Conservation (phyloP, 345 rosid genomes). For the Erucastrum elatum region DNA sequence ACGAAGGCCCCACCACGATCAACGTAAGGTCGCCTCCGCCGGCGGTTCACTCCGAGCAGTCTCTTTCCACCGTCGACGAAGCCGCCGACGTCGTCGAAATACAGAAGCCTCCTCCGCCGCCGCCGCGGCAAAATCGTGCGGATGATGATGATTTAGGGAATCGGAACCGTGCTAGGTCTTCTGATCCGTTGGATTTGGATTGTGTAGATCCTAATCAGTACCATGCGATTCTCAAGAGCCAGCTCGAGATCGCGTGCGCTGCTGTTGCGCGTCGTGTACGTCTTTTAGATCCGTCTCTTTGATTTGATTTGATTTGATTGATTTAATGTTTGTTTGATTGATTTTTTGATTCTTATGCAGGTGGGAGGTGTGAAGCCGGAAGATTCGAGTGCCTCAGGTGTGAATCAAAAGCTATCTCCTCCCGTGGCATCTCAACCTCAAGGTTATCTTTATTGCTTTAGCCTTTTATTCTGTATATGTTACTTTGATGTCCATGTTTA, state of each 20-base stretch:
- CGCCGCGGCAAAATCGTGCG: background rate
- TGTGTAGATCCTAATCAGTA: constrained; percentile 48
- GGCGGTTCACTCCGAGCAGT: constrained; percentile 35
- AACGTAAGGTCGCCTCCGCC: constrained; percentile 38
- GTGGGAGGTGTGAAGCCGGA: constrained; percentile 55
- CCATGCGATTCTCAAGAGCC: constrained; percentile 65
- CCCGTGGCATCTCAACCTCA: constrained; percentile 42
- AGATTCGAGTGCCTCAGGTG: constrained; percentile 45
- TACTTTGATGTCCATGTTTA: background rate
- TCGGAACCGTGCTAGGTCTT: constrained; percentile 26
- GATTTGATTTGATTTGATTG: background rate
- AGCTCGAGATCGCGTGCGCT: constrained; percentile 79
- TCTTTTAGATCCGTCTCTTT: constrained; percentile 4
- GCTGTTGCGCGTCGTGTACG: constrained; percentile 53
- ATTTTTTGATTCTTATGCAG: constrained; percentile 34
- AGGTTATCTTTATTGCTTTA: constrained; percentile 30
- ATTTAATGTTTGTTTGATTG: background rate
- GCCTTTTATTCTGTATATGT: too few relatives aligned
- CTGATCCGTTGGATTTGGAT: constrained; percentile 36
- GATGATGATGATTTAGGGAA: constrained; percentile 11
- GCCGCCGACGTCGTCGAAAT: constrained; percentile 51
- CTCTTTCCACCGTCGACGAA: constrained; percentile 44
- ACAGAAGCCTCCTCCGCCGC: constrained; percentile 26
- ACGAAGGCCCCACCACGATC: constrained; percentile 30
- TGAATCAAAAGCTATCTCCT: constrained; percentile 39